phyloP scores from a whole-genome alignment of 805 yeast species.

The Cyberlindnera galapagoensis region DNA sequence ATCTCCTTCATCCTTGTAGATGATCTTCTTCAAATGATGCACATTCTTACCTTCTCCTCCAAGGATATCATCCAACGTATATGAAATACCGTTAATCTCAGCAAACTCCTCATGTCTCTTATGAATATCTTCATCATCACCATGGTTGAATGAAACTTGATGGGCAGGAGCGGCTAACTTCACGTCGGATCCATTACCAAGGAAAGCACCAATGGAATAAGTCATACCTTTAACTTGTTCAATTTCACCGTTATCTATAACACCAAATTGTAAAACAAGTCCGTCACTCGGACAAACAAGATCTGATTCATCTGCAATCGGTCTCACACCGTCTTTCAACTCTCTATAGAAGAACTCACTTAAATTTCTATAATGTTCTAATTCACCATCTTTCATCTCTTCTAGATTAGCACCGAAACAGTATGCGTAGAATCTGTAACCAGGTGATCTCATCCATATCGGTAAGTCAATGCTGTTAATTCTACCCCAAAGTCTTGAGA shows the following conservation, averaged over 20 bases:
- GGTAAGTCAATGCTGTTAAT: conserved; percentile 82
- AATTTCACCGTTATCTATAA: conserved; percentile 73
- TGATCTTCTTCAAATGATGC: conserved; percentile 39
- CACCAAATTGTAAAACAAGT: conserved; percentile 76
- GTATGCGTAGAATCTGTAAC: conserved; percentile 69
- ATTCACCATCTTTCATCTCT: conserved; percentile 81
- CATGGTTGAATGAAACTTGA: conserved; percentile 38
- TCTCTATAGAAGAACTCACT: conserved; percentile 89
- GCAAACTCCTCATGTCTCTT: conserved; percentile 70
- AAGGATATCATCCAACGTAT: conserved; percentile 60
- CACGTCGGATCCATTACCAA: conserved; percentile 49
- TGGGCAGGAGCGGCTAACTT: conserved; percentile 52
- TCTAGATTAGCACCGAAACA: conserved; percentile 83
- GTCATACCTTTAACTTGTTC: conserved; percentile 98
- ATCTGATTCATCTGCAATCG: conserved; percentile 55
- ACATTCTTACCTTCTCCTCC: conserved; percentile 44
- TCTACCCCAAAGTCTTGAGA: conserved; percentile 93
- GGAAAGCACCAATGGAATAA: conserved; percentile 78
- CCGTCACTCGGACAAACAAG: conserved; percentile 95
- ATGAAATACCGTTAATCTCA: conserved; percentile 65
- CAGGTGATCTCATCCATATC: conserved; percentile 77
- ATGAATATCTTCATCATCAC: conserved; percentile 33
- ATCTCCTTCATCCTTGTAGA: conserved; percentile 64
- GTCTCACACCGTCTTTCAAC: conserved; percentile 72
- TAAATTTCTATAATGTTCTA: conserved; percentile 67